phyloP scores from a whole-genome alignment of 352 stramenopile genomes.

The Elongisporangium prolatum region DNA sequence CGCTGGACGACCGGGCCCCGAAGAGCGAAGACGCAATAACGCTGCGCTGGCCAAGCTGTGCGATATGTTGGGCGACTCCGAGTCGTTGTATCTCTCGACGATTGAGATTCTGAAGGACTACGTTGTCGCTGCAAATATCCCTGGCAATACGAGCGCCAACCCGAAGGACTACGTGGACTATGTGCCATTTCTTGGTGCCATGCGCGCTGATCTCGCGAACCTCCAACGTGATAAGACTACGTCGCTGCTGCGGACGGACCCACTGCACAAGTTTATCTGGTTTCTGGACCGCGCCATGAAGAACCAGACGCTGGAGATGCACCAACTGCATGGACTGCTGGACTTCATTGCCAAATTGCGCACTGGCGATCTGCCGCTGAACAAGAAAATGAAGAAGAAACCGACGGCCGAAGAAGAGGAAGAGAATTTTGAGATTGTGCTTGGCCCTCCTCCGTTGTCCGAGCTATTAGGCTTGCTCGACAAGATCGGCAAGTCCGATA shows the following conservation, averaged over 20 bases:
- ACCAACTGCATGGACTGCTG: conserved; percentile 69
- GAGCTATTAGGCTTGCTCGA: conserved; percentile 67
- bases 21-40: conserved; percentile 73
- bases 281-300: conserved; percentile 80
- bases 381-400: conserved; percentile 82
- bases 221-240: conserved; percentile 80
- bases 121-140: conserved; percentile 62
- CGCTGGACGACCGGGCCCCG: conserved; percentile 20
- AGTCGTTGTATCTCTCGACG: conserved; percentile 72
- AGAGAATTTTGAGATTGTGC: conserved; percentile 77
- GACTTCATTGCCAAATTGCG: conserved; percentile 67
- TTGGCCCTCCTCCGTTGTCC: conserved; percentile 65
- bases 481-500: conserved; percentile 76
- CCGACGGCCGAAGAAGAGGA: conserved; percentile 50
- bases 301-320: conserved; percentile 60
- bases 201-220: conserved; percentile 77
- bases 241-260: conserved; percentile 57
- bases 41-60: conserved; percentile 53
- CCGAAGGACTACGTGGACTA: conserved; percentile 84
- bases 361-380: conserved; percentile 55
- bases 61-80: conserved; percentile 81
- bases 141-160: conserved; percentile 47
- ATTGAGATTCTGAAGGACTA: conserved; percentile 80
- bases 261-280: conserved; percentile 88
- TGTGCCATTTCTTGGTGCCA: conserved; percentile 71